Conservation (phyloP, 345 rosid genomes). For the Populus davidiana region DNA sequence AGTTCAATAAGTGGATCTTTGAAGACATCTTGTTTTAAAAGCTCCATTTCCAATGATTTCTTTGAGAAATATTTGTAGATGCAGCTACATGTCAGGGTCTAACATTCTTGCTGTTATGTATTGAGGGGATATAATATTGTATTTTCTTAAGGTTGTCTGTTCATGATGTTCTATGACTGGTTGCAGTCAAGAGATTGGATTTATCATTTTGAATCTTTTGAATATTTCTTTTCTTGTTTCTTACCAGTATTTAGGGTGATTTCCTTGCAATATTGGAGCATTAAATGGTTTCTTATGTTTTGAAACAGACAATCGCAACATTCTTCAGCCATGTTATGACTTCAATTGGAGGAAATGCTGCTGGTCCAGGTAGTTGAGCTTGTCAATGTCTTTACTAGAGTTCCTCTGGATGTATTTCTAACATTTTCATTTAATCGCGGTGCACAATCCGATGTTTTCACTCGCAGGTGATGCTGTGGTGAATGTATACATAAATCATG, state of each 20-base stretch:
- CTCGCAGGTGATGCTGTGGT: constrained; percentile 34
- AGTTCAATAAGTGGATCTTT: not conserved
- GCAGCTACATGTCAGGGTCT: not conserved
- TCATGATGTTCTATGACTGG: not conserved
- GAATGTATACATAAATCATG: constrained; percentile 26
- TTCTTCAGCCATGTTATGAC: constrained; percentile 50
- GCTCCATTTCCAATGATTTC: not conserved
- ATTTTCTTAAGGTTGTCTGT: not conserved
- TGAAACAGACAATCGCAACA: constrained; percentile 43
- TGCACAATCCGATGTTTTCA: not conserved
- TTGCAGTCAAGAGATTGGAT: not conserved
- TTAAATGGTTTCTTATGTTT: constrained; percentile 6
- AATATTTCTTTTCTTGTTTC: not conserved
- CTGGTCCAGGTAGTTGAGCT: constrained; percentile 43
- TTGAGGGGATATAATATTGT: not conserved
- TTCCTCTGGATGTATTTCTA: not conserved
- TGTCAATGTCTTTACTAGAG: not conserved
- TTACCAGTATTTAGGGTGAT: not conserved
- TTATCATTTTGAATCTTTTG: not conserved
- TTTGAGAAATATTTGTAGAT: not conserved
- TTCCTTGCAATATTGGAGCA: not conserved
- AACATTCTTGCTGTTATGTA: not conserved
- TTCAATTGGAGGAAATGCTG: constrained; percentile 51
- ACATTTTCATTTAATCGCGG: constrained; percentile 1
- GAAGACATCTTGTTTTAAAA: not conserved